Evolutionary conservation across 306 rosid species (phyloP).

Genomic region (Ochetophila trinervis): DNA sequence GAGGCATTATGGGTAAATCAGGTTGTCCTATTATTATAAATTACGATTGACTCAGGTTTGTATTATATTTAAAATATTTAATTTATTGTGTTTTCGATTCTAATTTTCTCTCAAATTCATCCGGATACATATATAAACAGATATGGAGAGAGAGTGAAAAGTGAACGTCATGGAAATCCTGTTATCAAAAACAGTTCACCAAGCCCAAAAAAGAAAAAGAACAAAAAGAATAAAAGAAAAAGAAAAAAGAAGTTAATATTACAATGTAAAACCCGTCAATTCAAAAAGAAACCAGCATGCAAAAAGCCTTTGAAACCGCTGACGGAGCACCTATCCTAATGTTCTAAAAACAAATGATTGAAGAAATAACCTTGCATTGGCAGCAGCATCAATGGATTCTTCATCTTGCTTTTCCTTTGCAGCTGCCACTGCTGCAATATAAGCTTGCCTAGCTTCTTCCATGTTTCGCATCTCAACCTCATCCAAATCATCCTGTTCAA

Average conservation of each 20-base stretch:
- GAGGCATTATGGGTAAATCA: too few species aligned
- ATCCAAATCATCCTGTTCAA: constrained; percentile 77
- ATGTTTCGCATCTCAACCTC: constrained; percentile 58
- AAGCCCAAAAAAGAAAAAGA: neutral
- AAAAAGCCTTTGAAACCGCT: constrained; percentile 12
- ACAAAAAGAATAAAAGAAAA: too few species aligned
- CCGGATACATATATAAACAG: too few species aligned
- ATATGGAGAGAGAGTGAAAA: too few species aligned
- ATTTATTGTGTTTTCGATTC: too few species aligned
- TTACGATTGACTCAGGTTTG: too few species aligned
- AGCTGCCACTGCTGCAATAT: constrained; percentile 58
- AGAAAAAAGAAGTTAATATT: neutral
- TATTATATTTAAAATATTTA: too few species aligned
- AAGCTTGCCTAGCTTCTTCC: constrained; percentile 81
- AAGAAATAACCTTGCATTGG: constrained; percentile 64
- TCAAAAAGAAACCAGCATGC: constrained; percentile 13
- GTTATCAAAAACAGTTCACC: neutral
- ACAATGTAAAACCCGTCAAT: neutral
- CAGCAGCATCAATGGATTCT: constrained; percentile 74
- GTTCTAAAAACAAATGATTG: constrained; percentile 54
- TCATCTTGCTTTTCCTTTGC: constrained; percentile 79
- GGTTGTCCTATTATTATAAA: too few species aligned
- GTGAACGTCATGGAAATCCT: neutral
- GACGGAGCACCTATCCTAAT: constrained; percentile 21
- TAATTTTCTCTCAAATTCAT: too few species aligned